phyloP scores from a whole-genome alignment of 1,284 basidiomycete species.

The Agaricales sp. region DNA sequence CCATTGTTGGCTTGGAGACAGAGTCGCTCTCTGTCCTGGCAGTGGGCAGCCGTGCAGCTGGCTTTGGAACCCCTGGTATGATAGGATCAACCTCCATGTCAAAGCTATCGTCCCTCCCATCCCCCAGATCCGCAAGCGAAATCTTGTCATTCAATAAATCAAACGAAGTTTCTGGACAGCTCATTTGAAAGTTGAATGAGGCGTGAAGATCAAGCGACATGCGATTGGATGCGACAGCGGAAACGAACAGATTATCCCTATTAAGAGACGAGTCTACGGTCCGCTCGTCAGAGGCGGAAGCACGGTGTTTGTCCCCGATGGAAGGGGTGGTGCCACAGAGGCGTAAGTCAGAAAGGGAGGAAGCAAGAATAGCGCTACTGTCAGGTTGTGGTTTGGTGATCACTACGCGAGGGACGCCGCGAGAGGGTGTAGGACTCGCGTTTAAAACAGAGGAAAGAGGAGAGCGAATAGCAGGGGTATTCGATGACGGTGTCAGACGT shows the following conservation, averaged over 20 bases:
- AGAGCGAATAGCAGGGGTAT: not conserved
- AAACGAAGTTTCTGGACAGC: slow-evolving; percentile 2
- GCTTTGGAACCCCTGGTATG: not conserved
- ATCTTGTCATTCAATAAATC: slow-evolving; percentile 5
- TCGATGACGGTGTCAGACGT: not conserved
- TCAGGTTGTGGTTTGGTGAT: not conserved
- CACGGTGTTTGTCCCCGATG: not conserved
- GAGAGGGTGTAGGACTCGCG: not conserved
- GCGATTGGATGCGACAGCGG: not conserved
- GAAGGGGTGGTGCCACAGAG: not conserved
- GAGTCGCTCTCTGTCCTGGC: not conserved
- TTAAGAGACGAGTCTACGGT: not conserved
- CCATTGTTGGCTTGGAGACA: not conserved
- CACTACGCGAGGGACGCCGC: not conserved
- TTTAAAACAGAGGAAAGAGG: not conserved
- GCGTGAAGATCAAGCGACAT: slow-evolving; percentile 1
- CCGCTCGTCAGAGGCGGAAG: not conserved
- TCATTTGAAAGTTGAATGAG: slow-evolving; percentile 4
- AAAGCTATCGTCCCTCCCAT: not conserved
- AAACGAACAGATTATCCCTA: not conserved
- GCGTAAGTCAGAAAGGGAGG: not conserved
- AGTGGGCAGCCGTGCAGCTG: not conserved
- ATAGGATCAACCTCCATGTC: not conserved
- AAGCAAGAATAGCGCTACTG: not conserved
- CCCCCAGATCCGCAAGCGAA: not conserved